Percentiles rank a stretch among this genome's conserved stretches.
These are phyloP conservation scores for Fusarium stilboides DNA, from an alignment of 2,329 filamentous ascomycete genomes.

Conservation along the genomic window DNA sequence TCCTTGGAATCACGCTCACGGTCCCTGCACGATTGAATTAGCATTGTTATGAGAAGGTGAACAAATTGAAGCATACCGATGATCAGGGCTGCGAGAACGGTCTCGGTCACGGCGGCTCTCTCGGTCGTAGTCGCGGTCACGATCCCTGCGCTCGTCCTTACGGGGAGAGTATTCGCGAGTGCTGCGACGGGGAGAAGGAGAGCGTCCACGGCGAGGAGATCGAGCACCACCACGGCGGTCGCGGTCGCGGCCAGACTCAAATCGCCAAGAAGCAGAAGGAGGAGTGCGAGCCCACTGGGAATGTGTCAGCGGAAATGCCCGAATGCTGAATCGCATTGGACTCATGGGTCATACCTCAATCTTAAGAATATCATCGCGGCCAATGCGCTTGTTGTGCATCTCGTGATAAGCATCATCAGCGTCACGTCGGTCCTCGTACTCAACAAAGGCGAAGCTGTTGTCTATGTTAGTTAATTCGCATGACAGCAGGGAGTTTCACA, in stretches of 20 bases:
- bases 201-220: constrained; percentile 78
- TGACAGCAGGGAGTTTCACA: constrained; percentile 48
- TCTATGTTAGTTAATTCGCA: constrained; percentile 25
- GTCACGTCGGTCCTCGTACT: constrained; percentile 98
- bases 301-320: constrained; percentile 3
- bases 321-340: background rate
- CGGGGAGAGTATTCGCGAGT: constrained; percentile 87
- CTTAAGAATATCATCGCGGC: constrained; percentile 94
- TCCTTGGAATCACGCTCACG: constrained; percentile 72
- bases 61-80: constrained; percentile 60
- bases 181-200: constrained; percentile 83
- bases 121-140: constrained; percentile 84
- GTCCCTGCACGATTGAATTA: constrained; percentile 57
- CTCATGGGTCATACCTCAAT: constrained; percentile 82
- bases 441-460: constrained; percentile 92
- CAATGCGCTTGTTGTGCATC: constrained; percentile 99
- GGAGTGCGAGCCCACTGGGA: constrained; percentile 95
- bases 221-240: constrained; percentile 72
- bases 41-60: background rate
- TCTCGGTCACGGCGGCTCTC: constrained; percentile 83
- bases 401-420: constrained; percentile 99
- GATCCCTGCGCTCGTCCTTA: constrained; percentile 88
- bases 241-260: constrained; percentile 90
- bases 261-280: constrained; percentile 97
- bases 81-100: constrained; percentile 80